Base-by-base conservation (phyloP, 441 rosid species). In the Populus tomentosa region DNA sequence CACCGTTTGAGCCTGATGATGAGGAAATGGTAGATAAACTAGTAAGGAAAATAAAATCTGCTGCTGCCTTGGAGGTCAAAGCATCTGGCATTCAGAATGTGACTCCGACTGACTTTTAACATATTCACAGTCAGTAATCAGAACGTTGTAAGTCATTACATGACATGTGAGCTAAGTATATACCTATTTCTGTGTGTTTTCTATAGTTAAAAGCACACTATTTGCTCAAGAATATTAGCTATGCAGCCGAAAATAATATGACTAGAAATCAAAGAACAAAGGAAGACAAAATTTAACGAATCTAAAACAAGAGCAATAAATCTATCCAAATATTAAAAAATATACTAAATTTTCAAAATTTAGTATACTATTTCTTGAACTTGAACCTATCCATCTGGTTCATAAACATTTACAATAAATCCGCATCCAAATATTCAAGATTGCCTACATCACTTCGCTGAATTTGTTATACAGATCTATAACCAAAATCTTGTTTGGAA, bases 1-100 rank as follows among this genome's bases (percentile, higher is more conserved):
- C 88, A 35, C 3, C 82, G 74, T 77, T 89, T 46, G 89, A 80
- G 42, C n/a, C 81, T 40, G 84, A 83, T 59, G 76, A 69, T 6
- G 32, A 30, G 32, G 80, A 84, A 14, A 24, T 61, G 28, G 65
- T 80, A 28, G 71, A 69, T 20, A 81, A 79, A 67, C 77, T 87
- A 21, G 78, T 66, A 36, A 84, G 78, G 78, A 86, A 77, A 63
- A 67, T 87, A 14, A 80, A 35, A 63, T 81, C 84, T n/a, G 69
- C 61, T 64, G 63, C 83, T 35, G 73, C 61, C 23, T 30, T 36
- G 56, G 68, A 71, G 13, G 56, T 65, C 70, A 21, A 76, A 20
- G 62, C 21, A 20, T 0, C 3, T 32, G 67, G 21, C 72, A 24
- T 64, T 10, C 32, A 38, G 69, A 76, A 72, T 69, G 70, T 14